Percentiles rank a stretch among this genome's conserved stretches.
These are phyloP conservation scores for Zalaria obscura DNA, from an alignment of 2,329 filamentous ascomycete species.

Conservation along the genomic window DNA sequence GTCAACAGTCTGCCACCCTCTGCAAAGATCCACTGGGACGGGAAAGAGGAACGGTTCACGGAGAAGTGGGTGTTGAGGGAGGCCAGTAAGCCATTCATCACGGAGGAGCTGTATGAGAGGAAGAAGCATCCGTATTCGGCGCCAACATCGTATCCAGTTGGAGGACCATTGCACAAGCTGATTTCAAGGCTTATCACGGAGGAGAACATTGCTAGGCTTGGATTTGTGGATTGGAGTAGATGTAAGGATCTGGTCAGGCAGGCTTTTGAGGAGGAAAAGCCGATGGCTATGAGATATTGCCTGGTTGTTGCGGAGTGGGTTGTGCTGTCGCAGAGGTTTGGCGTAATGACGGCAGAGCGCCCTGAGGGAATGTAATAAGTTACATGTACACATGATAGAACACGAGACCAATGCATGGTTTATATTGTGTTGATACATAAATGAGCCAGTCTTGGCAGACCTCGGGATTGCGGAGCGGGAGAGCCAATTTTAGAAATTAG, in stretches of 20 bases:
- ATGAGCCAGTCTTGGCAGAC: too few species aligned
- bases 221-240: slow-evolving; percentile 13
- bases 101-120: slow-evolving; percentile 35
- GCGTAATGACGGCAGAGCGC: slow-evolving; percentile 20
- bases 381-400: too few species aligned
- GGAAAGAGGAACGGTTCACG: slow-evolving; percentile 12
- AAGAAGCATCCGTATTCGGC: slow-evolving; percentile 37
- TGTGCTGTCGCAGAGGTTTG: slow-evolving; percentile 28
- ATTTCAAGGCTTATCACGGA: slow-evolving; percentile 11
- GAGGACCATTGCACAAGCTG: slow-evolving; percentile 29
- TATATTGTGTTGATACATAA: too few species aligned
- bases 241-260: slow-evolving; percentile 18
- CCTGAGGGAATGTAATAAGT: slow-evolving; percentile 3
- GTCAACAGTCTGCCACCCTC: slow-evolving; percentile 23
- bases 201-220: slow-evolving; percentile 13
- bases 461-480: too few species aligned
- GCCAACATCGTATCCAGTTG: slow-evolving; percentile 25
- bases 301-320: slow-evolving; percentile 30
- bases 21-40: slow-evolving; percentile 21
- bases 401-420: too few species aligned
- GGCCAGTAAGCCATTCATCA: slow-evolving; percentile 35
- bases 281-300: slow-evolving; percentile 22
- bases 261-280: slow-evolving; percentile 22
- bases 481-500: too few species aligned
- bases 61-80: slow-evolving; percentile 39